These are phyloP conservation scores for Candida sakaeoensis DNA, from an alignment of 805 yeast species.

Conservation along the genomic window DNA sequence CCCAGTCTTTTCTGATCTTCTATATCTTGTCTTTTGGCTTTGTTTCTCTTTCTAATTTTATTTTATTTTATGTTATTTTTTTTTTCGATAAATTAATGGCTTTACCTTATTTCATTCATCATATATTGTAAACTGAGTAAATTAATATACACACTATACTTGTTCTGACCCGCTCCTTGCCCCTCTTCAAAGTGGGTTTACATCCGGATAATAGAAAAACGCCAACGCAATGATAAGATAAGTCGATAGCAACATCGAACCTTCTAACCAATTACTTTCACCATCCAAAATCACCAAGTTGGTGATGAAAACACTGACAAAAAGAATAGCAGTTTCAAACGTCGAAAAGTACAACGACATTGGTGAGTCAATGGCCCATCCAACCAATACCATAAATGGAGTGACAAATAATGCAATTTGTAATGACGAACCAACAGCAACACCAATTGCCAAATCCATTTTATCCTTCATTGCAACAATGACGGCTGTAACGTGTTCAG, in stretches of 20 bases:
- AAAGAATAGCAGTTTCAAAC: slow-evolving; percentile 89
- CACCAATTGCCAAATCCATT: slow-evolving; percentile 96
- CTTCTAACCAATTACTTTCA: slow-evolving; percentile 95
- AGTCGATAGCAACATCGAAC: slow-evolving; percentile 84
- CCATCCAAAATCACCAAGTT: slow-evolving; percentile 90
- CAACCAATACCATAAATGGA: slow-evolving; percentile 89
- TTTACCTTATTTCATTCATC: too few relatives aligned
- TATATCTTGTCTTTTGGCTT: too few relatives aligned
- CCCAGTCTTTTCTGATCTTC: too few relatives aligned
- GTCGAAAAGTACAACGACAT: slow-evolving; percentile 91
- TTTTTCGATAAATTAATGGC: too few relatives aligned
- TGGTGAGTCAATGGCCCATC: slow-evolving; percentile 90
- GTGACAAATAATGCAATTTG: slow-evolving; percentile 95
- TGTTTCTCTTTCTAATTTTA: too few relatives aligned
- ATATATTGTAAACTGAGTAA: too few relatives aligned
- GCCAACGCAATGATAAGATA: slow-evolving; percentile 86
- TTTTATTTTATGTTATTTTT: too few relatives aligned
- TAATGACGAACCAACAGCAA: slow-evolving; percentile 92
- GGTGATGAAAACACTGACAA: slow-evolving; percentile 83
- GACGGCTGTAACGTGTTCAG: slow-evolving; percentile 96
- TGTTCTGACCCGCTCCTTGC: too few relatives aligned
- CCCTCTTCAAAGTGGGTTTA: not conserved
- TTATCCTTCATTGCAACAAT: slow-evolving; percentile 93
- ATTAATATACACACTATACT: too few relatives aligned
- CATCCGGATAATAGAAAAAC: slow-evolving; percentile 82